These are phyloP conservation scores for Trypanosoma mega DNA, from an alignment of 208 protist species.

Conservation along the genomic window DNA sequence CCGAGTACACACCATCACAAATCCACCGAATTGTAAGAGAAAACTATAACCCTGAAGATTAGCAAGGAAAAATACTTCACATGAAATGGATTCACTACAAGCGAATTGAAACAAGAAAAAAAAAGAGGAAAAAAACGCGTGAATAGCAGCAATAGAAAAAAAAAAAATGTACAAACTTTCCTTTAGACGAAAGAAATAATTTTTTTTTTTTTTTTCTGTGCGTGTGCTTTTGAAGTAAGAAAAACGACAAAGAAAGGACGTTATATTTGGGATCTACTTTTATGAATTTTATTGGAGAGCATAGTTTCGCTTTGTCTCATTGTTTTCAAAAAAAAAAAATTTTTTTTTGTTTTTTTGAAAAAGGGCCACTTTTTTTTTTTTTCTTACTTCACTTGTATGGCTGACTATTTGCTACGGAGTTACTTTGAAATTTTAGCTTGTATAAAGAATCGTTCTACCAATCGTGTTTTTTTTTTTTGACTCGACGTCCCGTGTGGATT, in stretches of 20 bases:
- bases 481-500: too few relatives aligned
- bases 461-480: too few relatives aligned
- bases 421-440: too few relatives aligned
- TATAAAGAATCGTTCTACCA: too few relatives aligned
- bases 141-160: neutral
- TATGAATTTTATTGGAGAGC: too few relatives aligned
- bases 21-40: slow-evolving; percentile 96
- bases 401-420: neutral
- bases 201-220: too few relatives aligned
- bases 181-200: too few relatives aligned
- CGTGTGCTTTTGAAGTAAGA: too few relatives aligned
- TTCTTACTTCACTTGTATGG: neutral
- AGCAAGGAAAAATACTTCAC: slow-evolving; percentile 4
- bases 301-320: too few relatives aligned
- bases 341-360: neutral
- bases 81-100: neutral
- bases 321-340: neutral
- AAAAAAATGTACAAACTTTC: neutral
- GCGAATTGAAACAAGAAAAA: neutral
- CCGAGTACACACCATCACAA: slow-evolving; percentile 94
- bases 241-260: too few relatives aligned
- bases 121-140: neutral
- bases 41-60: slow-evolving; percentile 96
- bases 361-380: neutral
- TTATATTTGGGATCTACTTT: too few relatives aligned